Evolutionary conservation across 2,329 filamentous ascomycete genomes (phyloP).

Genomic region (Aspergillus ochraceoroseus): DNA sequence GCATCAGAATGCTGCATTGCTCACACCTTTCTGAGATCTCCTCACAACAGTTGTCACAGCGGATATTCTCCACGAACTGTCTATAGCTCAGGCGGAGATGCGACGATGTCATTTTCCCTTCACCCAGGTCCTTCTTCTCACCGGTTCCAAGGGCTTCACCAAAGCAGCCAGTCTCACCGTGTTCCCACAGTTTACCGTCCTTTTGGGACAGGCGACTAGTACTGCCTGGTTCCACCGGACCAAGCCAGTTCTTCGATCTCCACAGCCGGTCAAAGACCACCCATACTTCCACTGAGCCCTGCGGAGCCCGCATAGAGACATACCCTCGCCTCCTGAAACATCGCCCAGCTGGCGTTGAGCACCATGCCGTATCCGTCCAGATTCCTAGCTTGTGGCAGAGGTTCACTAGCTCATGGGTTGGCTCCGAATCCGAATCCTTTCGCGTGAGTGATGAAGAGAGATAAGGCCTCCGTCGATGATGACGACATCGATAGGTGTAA

Average conservation of each 20-base stretch:
- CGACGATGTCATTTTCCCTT: constrained; percentile 52
- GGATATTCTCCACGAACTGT: constrained; percentile 50
- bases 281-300: constrained; percentile 55
- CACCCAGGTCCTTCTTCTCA: constrained; percentile 42
- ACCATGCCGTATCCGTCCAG: constrained; percentile 60
- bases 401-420: constrained; percentile 56
- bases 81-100: constrained; percentile 53
- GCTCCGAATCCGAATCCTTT: constrained; percentile 57
- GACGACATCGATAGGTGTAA: constrained; percentile 59
- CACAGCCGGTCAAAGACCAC: constrained; percentile 59
- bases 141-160: constrained; percentile 53
- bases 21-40: constrained; percentile 54
- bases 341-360: constrained; percentile 53
- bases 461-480: constrained; percentile 57
- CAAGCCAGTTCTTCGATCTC: constrained; percentile 57
- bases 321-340: constrained; percentile 55
- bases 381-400: constrained; percentile 56
- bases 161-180: constrained; percentile 50
- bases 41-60: constrained; percentile 53
- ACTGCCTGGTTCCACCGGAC: constrained; percentile 34
- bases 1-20: constrained; percentile 58
- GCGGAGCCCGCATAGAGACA: constrained; percentile 52
- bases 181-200: constrained; percentile 55
- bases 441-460: constrained; percentile 52
- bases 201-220: constrained; percentile 32